Conservation (phyloP, 306 rosid species). For the Medicago ruthenica region DNA sequence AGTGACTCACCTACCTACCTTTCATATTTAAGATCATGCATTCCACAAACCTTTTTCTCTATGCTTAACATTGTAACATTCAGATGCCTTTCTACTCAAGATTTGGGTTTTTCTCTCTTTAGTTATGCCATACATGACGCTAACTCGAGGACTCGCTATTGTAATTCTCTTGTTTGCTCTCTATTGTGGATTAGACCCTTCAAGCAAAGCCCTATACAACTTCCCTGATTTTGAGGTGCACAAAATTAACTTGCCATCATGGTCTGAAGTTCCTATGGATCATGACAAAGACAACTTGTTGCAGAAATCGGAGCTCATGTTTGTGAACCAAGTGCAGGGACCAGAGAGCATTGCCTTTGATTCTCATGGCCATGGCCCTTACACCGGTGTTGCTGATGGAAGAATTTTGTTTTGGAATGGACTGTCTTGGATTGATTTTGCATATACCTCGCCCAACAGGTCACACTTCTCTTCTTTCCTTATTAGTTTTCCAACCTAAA, state of each 20-base stretch:
- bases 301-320: conserved; percentile 73
- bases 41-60: neutral
- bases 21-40: conserved; percentile 24
- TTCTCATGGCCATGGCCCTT: conserved; percentile 87
- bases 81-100: conserved; percentile 26
- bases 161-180: conserved; percentile 53
- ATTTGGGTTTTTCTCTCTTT: conserved; percentile 16
- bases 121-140: conserved; percentile 41
- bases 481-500: neutral
- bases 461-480: conserved; percentile 36
- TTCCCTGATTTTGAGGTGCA: conserved; percentile 65
- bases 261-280: conserved; percentile 65
- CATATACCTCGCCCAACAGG: conserved; percentile 80
- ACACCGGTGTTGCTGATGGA: conserved; percentile 94
- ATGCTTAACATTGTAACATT: neutral
- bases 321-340: conserved; percentile 79
- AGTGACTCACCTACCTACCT: conserved; percentile 35
- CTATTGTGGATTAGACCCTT: conserved; percentile 76
- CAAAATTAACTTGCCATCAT: conserved; percentile 53
- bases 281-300: conserved; percentile 66
- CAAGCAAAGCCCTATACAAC: conserved; percentile 56
- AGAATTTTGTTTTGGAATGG: conserved; percentile 83
- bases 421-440: conserved; percentile 75
- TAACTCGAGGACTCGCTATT: conserved; percentile 38
- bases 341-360: conserved; percentile 89